A percentile compares a stretch with the other conserved stretches of the same genome.
Conservation (phyloP, 2,329 filamentous ascomycete genomes). For the Microsporum ferrugineum region DNA sequence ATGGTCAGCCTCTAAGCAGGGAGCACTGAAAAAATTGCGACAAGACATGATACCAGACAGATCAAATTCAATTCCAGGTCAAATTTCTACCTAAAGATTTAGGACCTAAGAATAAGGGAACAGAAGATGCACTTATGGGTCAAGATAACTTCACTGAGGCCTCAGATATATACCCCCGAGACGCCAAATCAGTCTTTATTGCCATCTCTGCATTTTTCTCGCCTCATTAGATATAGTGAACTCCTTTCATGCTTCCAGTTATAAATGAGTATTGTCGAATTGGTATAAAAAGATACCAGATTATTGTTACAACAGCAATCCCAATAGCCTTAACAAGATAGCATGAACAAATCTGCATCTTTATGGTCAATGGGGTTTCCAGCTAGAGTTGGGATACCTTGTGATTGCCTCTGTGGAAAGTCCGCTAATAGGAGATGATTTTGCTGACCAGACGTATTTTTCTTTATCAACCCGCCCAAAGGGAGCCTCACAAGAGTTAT, state of each 20-base stretch:
- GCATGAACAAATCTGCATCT: conserved; percentile 31
- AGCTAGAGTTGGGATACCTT: conserved; percentile 32
- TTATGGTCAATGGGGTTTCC: conserved; percentile 34
- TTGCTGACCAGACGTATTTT: conserved; percentile 33
- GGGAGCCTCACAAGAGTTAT: conserved; percentile 18
- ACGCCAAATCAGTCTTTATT: conserved; percentile 3
- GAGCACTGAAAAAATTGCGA: too few relatives aligned
- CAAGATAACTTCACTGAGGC: neutral
- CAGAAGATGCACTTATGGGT: neutral
- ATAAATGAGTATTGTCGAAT: neutral
- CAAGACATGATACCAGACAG: too few relatives aligned
- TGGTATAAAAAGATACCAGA: neutral
- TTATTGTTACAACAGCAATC: conserved; percentile 31
- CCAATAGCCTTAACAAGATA: conserved; percentile 36
- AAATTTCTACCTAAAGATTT: neutral
- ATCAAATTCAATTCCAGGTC: neutral
- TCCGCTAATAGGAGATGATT: conserved; percentile 28
- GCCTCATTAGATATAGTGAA: conserved; percentile 11
- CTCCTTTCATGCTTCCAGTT: neutral
- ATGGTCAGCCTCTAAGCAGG: too few relatives aligned
- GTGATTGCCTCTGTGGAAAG: conserved; percentile 19
- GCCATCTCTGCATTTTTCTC: conserved; percentile 9
- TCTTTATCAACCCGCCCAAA: conserved; percentile 31
- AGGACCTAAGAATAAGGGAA: neutral
- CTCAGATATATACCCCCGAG: neutral